Evolutionary conservation across 1,139 yeast genomes (phyloP), one percentile per base, ranked within the genome.

Genomic region (Candida sanyaensis): DNA sequence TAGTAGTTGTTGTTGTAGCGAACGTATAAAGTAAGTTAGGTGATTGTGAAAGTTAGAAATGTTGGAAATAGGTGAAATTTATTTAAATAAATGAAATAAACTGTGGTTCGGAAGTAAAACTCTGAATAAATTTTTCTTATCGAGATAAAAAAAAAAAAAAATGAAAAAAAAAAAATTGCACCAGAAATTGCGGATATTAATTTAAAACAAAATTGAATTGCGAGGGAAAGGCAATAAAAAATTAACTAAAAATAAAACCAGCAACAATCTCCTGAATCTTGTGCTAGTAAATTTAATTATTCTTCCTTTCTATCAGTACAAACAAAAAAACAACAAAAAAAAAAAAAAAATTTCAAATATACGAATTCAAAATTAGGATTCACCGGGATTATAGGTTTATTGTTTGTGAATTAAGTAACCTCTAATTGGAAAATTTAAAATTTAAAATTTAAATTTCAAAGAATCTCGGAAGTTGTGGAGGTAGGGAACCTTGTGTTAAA

Each of bases 1-100:
- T 28, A 32, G 36, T 24, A 24, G 27, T 24, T 5, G 27, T 24
- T 5, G 27, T 11, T 24, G 44, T 42, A 42, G 44, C 44, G 44
- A 42, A 34, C 44, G 44, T 27, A 41, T 41, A 33, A 26, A 27
- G 26, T 41, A 41, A 32, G 38, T 41, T 28, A 26, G 23, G 26
- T n/a, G 31, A 40, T 30, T 40, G 13, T 40, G 41, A 27, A 37
- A 37, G 24, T 28, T 28, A 31, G 31, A 7, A 30, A 40, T 40
- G 42, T n/a, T 37, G 32, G 24, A 27, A 37, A 9, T 36, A 17
- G 11, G 39, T 12, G 39, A 36, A 26, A 36, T 36, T 36, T 9
- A 36, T 17, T 17, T 17, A 11, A 13, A 23, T 10, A 12, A 36
- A 36, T 28, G 23, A 36, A 11, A 36, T 10, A 28, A 11, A 11